Conservation (phyloP, 768 basidiomycete species). For the Suillus alpinus region DNA sequence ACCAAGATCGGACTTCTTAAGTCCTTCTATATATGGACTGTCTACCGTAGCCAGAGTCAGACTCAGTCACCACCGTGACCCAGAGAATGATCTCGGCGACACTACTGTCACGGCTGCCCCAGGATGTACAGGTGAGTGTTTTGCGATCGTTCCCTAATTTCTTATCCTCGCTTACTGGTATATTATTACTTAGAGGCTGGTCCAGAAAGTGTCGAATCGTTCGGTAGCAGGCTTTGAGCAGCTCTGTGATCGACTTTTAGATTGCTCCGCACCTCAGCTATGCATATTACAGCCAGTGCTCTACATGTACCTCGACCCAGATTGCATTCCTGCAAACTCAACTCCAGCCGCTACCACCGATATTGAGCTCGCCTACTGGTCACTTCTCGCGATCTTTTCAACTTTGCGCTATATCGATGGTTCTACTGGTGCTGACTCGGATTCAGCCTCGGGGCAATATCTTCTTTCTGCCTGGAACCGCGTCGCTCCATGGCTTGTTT, state of each 20-base stretch:
- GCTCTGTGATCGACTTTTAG: not conserved
- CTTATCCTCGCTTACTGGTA: not conserved
- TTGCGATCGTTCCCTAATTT: not conserved
- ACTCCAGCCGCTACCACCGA: not conserved
- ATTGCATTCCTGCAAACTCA: not conserved
- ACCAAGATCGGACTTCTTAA: no score
- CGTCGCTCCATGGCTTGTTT: not conserved
- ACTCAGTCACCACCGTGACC: no score
- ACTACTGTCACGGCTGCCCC: no score
- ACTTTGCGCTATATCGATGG: not conserved
- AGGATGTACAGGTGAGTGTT: not conserved
- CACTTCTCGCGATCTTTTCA: not conserved
- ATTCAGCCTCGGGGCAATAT: no score
- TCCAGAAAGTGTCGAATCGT: not conserved
- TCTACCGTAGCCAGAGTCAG: no score
- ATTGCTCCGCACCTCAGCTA: not conserved
- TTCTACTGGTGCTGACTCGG: not conserved
- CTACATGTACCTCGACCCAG: not conserved
- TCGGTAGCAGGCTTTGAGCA: not conserved
- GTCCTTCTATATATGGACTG: no score
- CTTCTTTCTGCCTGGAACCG: not conserved
- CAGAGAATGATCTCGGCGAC: no score
- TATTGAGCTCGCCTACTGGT: not conserved
- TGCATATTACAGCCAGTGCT: not conserved
- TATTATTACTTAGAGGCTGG: not conserved